Conservation (phyloP, 2,329 filamentous ascomycete genomes). For the Phaeosphaeria sp. region DNA sequence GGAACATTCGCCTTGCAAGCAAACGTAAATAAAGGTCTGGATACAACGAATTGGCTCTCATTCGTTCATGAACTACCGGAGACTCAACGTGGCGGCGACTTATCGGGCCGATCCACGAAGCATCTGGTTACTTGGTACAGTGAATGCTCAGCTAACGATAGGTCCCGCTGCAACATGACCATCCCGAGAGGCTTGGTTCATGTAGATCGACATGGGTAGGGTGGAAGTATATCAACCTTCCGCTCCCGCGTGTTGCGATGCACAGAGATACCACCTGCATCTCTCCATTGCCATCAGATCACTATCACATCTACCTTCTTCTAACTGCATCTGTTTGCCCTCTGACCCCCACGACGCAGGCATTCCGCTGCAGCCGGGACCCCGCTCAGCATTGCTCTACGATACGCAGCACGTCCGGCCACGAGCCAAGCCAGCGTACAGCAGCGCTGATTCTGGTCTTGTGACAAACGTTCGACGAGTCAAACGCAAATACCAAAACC, state of each 20-base stretch:
- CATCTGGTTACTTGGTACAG: constrained; percentile 22
- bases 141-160: constrained; percentile 24
- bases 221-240: constrained; percentile 45
- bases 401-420: constrained; percentile 25
- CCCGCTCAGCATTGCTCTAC: constrained; percentile 25
- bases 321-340: constrained; percentile 27
- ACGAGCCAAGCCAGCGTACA: constrained; percentile 40
- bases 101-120: constrained; percentile 7
- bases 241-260: constrained; percentile 9
- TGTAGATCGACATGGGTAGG: constrained; percentile 28
- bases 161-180: constrained; percentile 34
- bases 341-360: constrained; percentile 38
- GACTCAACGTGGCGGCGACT: not conserved
- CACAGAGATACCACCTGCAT: constrained; percentile 8
- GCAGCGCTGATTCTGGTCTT: constrained; percentile 41
- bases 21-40: not conserved
- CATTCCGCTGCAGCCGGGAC: constrained; percentile 31
- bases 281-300: not conserved
- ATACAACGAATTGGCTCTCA: not conserved
- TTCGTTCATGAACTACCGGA: not conserved
- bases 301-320: constrained; percentile 11
- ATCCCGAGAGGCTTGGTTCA: constrained; percentile 31
- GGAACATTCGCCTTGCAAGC: constrained; percentile 9
- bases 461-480: constrained; percentile 37
- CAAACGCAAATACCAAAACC: constrained; percentile 31